These are phyloP conservation scores for Sporothrix pallida DNA, from an alignment of 2,329 filamentous ascomycete species.

Conservation along the genomic window DNA sequence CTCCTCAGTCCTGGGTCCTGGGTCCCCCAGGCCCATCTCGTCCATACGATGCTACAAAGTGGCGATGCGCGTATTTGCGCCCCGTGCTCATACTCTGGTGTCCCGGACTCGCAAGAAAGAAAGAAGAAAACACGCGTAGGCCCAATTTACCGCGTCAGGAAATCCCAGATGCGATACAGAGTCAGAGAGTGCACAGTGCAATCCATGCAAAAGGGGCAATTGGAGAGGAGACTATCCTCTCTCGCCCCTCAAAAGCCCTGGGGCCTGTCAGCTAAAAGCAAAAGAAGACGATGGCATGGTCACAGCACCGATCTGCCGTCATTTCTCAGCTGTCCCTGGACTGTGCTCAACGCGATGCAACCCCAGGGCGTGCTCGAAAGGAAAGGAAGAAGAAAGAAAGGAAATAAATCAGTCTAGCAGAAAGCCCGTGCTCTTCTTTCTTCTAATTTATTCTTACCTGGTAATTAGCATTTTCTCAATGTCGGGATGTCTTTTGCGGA, in stretches of 20 bases:
- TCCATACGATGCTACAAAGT: not conserved
- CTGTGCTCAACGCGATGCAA: slow-evolving; percentile 27
- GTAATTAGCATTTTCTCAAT: not conserved
- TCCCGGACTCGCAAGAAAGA: no score
- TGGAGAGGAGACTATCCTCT: no score
- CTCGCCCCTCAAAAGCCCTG: not conserved
- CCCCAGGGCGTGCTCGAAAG: slow-evolving; percentile 28
- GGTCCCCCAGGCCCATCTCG: no score
- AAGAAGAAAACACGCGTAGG: not conserved
- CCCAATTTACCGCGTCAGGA: slow-evolving; percentile 5
- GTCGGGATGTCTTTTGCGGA: not conserved
- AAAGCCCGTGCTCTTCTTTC: not conserved
- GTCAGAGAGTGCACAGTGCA: slow-evolving; percentile 1
- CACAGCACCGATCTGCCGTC: slow-evolving; percentile 23
- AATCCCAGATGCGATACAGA: not conserved
- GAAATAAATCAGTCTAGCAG: not conserved
- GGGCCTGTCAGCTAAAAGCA: slow-evolving; percentile 4
- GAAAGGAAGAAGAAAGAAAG: no score
- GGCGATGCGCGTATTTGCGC: slow-evolving; percentile 21
- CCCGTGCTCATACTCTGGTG: not conserved
- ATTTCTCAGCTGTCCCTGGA: slow-evolving; percentile 28
- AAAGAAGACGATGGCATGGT: slow-evolving; percentile 21
- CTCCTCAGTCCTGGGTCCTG: not conserved
- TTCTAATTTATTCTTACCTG: not conserved
- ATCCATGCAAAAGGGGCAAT: not conserved